phyloP scores from a whole-genome alignment of 352 stramenopile genomes.

The Phytopythium litorale region DNA sequence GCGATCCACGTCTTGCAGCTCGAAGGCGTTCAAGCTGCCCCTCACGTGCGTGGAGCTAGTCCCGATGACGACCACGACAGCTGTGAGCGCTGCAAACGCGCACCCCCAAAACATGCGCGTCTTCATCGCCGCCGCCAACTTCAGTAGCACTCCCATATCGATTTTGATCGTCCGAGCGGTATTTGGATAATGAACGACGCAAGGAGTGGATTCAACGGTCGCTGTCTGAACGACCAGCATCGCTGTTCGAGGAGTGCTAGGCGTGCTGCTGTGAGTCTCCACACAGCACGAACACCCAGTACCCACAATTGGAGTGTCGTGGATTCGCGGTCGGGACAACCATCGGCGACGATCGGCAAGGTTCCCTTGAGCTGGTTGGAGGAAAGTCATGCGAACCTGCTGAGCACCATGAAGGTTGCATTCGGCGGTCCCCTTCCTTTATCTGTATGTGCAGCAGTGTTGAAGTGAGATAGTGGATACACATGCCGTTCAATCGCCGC shows the following conservation, averaged over 20 bases:
- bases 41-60: not conserved
- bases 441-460: not conserved
- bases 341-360: not conserved
- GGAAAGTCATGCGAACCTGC: too few relatives aligned
- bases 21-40: not conserved
- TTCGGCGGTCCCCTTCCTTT: not conserved
- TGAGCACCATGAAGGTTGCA: not conserved
- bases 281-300: not conserved
- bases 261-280: too few relatives aligned
- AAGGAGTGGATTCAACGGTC: too few relatives aligned
- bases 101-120: not conserved
- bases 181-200: not conserved
- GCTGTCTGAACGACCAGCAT: too few relatives aligned
- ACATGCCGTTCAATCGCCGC: too few relatives aligned
- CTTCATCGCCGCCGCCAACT: not conserved
- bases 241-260: too few relatives aligned
- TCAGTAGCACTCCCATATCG: not conserved
- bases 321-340: not conserved
- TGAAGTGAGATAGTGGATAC: not conserved
- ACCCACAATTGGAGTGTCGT: not conserved
- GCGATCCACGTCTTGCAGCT: not conserved
- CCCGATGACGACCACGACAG: not conserved
- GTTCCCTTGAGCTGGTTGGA: too few relatives aligned
- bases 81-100: not conserved
- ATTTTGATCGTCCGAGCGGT: not conserved